Evolutionary conservation across 371 early-diverging fungal genomes (phyloP).

Genomic region (Haplosporangium sp.): DNA sequence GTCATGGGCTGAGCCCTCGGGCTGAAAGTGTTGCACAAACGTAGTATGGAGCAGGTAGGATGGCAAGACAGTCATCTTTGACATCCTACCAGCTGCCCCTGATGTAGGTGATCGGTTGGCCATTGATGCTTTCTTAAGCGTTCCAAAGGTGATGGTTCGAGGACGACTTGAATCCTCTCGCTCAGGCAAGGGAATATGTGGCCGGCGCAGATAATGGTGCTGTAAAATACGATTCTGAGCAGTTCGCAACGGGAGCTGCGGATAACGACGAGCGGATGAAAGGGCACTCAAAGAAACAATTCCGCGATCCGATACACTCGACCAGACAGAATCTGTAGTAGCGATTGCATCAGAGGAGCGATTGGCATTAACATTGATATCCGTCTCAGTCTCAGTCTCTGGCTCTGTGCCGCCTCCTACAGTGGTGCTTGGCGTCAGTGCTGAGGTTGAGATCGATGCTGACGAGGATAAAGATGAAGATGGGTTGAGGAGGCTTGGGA

Average conservation of each 20-base stretch:
- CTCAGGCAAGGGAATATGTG: constrained; percentile 30
- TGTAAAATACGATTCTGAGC: constrained; percentile 1
- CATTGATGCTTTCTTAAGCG: constrained; percentile 52
- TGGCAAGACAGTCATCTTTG: constrained; percentile 31
- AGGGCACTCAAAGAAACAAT: constrained; percentile 9
- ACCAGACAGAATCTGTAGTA: background rate
- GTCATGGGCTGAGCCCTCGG: constrained; percentile 21
- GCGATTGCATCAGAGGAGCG: background rate
- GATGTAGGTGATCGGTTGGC: constrained; percentile 8
- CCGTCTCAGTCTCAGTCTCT: background rate
- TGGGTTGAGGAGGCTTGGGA: background rate
- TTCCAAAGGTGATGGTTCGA: constrained; percentile 46
- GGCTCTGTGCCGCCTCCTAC: background rate
- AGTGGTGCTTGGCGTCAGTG: background rate
- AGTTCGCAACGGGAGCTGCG: constrained; percentile 13
- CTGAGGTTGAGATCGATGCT: background rate
- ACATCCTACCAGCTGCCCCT: constrained; percentile 9
- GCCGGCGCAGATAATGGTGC: constrained; percentile 5
- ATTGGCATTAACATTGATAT: background rate
- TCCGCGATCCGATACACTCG: constrained; percentile 4
- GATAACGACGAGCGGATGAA: constrained; percentile 7
- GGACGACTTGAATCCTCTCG: constrained; percentile 42
- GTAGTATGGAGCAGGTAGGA: constrained; percentile 44
- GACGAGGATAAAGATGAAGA: background rate
- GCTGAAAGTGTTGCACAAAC: constrained; percentile 45